A percentile compares a stretch with the other conserved stretches of the same genome.
Conservation (phyloP, 129 eudicot genomes). For the sunflower (Helianthus annuus) region DNA sequence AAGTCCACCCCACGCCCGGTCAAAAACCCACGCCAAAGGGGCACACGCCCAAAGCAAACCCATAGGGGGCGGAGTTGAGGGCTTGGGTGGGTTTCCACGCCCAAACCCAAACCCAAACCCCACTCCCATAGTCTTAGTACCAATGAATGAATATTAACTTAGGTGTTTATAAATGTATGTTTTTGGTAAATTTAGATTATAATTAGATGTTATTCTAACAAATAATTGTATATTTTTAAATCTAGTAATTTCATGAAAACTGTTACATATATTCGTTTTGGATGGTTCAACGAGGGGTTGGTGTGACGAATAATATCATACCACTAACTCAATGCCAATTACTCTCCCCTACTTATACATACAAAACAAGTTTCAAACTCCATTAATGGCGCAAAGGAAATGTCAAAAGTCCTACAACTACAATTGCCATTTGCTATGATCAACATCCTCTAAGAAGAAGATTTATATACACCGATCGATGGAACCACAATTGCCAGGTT, state of each 20-base stretch:
- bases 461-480: neutral
- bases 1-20: too few species aligned
- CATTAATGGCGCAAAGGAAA: constrained; percentile 13
- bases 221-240: neutral
- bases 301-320: constrained; percentile 30
- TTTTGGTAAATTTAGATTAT: too few species aligned
- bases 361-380: constrained; percentile 7
- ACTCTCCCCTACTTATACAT: constrained; percentile 4
- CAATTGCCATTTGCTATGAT: constrained; percentile 10
- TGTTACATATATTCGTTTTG: constrained; percentile 15
- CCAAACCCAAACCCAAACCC: too few species aligned
- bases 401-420: neutral
- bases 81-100: too few species aligned
- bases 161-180: too few species aligned
- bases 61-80: too few species aligned
- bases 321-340: constrained; percentile 21
- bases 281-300: constrained; percentile 1
- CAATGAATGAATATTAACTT: too few species aligned
- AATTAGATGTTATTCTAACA: too few species aligned
- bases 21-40: too few species aligned
- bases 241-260: neutral
- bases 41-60: too few species aligned
- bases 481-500: constrained; percentile 74
- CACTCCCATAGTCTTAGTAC: too few species aligned
- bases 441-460: neutral